These are phyloP conservation scores for Plasmodium coatneyi DNA, from an alignment of 169 alveolate genomes.

Conservation along the genomic window DNA sequence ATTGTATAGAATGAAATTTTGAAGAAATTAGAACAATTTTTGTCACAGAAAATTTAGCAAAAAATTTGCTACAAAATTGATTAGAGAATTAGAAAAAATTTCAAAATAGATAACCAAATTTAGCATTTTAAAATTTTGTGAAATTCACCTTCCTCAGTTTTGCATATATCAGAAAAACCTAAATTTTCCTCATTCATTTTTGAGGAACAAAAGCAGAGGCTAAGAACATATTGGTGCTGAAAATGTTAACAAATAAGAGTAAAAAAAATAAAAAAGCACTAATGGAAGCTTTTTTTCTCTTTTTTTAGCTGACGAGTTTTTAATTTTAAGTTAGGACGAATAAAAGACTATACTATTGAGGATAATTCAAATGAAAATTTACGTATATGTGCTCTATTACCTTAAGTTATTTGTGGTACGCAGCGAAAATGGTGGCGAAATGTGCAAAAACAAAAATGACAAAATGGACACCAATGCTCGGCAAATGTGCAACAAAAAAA, in stretches of 20 bases:
- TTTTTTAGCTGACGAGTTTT: background rate
- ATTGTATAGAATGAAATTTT: background rate
- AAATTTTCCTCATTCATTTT: background rate
- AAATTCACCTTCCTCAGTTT: background rate
- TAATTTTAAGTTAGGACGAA: background rate
- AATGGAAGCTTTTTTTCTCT: background rate
- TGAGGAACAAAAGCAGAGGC: constrained; percentile 3
- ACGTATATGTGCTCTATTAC: background rate
- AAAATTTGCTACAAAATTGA: background rate
- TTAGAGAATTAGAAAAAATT: background rate
- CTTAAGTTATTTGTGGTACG: background rate
- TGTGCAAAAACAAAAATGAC: background rate
- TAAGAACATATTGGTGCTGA: background rate
- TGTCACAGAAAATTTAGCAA: background rate
- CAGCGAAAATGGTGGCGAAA: background rate
- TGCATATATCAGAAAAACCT: background rate
- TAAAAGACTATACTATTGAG: background rate
- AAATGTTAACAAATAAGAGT: background rate
- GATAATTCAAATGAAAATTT: background rate
- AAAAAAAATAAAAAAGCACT: background rate
- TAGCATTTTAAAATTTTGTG: background rate
- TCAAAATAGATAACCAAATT: background rate
- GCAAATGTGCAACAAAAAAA: background rate
- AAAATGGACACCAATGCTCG: background rate
- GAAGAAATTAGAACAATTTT: background rate